These are phyloP conservation scores for Tolypocladium guangdongense DNA, from an alignment of 2,329 filamentous ascomycete species.

Conservation along the genomic window DNA sequence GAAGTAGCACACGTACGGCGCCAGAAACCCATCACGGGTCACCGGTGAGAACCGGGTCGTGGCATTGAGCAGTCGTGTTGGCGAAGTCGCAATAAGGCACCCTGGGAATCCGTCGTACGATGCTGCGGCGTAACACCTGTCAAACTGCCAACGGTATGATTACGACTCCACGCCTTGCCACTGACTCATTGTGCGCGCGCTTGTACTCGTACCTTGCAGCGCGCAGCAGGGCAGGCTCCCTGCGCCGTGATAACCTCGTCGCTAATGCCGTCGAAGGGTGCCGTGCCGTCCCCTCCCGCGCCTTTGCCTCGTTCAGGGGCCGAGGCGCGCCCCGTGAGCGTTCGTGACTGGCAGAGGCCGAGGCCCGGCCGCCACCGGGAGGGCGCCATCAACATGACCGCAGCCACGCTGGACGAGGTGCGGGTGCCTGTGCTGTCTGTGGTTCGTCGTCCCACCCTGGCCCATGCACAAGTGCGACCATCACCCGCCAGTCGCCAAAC, in stretches of 20 bases:
- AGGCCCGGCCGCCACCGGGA: neutral
- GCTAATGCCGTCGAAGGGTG: no score
- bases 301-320: neutral
- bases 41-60: neutral
- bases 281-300: neutral
- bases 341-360: neutral
- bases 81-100: neutral
- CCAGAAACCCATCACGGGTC: neutral
- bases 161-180: neutral
- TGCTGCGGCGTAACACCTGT: no score
- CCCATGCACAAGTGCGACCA: neutral
- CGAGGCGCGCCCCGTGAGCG: neutral
- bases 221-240: neutral
- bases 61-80: neutral
- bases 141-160: neutral
- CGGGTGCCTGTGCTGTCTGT: neutral
- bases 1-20: neutral
- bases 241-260: neutral
- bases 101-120: neutral
- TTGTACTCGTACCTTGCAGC: no score
- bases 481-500: neutral
- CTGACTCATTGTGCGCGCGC: no score
- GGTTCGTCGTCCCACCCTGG: neutral
- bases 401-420: neutral
- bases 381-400: neutral